phyloP scores from a whole-genome alignment of 2,329 filamentous ascomycete genomes.

The Monosporascus sp. region DNA sequence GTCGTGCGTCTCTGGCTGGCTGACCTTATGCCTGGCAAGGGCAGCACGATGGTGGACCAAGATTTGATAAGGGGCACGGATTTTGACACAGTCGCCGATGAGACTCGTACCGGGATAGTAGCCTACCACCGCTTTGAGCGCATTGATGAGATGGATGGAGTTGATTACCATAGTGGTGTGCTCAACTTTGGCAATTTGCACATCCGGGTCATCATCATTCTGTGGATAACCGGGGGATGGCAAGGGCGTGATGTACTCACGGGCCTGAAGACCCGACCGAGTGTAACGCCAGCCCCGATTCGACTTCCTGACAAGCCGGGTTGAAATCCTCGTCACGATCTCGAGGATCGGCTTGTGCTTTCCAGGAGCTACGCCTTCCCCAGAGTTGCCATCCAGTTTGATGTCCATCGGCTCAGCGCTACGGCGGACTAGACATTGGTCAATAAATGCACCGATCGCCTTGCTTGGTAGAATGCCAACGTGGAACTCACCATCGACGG shows the following conservation, averaged over 20 bases:
- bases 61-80: slow-evolving; percentile 42
- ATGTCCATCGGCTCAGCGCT: slow-evolving; percentile 33
- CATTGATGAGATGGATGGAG: slow-evolving; percentile 40
- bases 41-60: slow-evolving; percentile 41
- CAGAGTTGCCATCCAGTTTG: slow-evolving; percentile 23
- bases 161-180: slow-evolving; percentile 38
- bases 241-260: too few species aligned
- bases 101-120: slow-evolving; percentile 42
- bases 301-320: slow-evolving; percentile 9
- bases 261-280: too few species aligned
- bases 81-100: slow-evolving; percentile 28
- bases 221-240: not conserved
- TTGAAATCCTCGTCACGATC: slow-evolving; percentile 35
- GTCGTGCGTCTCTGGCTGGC: slow-evolving; percentile 36
- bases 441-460: not conserved
- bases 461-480: not conserved
- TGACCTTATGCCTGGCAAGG: slow-evolving; percentile 35
- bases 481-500: slow-evolving; percentile 30
- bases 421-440: slow-evolving; percentile 28
- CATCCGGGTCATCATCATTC: slow-evolving; percentile 14
- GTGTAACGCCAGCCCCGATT: not conserved
- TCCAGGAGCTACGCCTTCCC: slow-evolving; percentile 6
- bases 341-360: slow-evolving; percentile 35
- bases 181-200: slow-evolving; percentile 23
- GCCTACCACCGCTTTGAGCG: slow-evolving; percentile 40